Conservation (phyloP, 306 rosid species). For the barrel medic (Medicago truncatula) region MtrunA17r5.0-ANR NC_053042.1:4375001-4375500, state of each 20-base stretch:
- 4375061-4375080: constrained; percentile 11
- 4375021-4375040: constrained; percentile 39
- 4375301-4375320: constrained; percentile 98
- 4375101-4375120: constrained; percentile 21
- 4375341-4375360: constrained; percentile 94
- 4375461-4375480: constrained; percentile 33
- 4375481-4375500: constrained; percentile 11
- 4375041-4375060: constrained; percentile 10
- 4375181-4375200: constrained; percentile 22
- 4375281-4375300: constrained; percentile 92
- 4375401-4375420: constrained; percentile 28
- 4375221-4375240: constrained; percentile 30
- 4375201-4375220: constrained; percentile 22
- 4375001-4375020: constrained; percentile 12
- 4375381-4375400: constrained; percentile 37
- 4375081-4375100: constrained; percentile 9
- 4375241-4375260: constrained; percentile 42
- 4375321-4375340: constrained; percentile 98
- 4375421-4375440: constrained; percentile 32
- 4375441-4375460: constrained; percentile 28
- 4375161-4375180: constrained; percentile 24
- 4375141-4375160: constrained; percentile 24
- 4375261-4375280: constrained; percentile 80
- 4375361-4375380: constrained; percentile 92
- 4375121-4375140: constrained; percentile 12